Percentiles rank a stretch among this genome's conserved stretches.
phyloP scores from a whole-genome alignment of 306 rosid genomes.

The Vigna mungo region DNA sequence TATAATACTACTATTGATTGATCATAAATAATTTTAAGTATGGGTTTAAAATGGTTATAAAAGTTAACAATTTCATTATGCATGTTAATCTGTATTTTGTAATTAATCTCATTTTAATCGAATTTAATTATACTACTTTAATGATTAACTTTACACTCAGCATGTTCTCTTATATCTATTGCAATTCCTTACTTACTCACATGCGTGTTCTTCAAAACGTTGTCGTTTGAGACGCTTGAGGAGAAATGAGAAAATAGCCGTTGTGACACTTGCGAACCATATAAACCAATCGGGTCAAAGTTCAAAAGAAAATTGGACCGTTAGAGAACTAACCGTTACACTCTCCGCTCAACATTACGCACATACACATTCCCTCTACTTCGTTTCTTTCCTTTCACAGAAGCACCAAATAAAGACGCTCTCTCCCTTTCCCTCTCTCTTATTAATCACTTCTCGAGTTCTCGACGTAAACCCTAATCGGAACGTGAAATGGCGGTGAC shows the following conservation, averaged over 20 bases:
- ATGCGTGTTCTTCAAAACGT: background rate
- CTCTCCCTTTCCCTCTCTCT: background rate
- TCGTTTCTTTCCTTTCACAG: background rate
- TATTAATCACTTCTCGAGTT: background rate
- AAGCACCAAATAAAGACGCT: background rate
- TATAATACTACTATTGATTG: background rate
- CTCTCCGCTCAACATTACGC: slow-evolving; percentile 31
- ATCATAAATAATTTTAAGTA: background rate
- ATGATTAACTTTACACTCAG: background rate
- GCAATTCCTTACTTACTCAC: background rate
- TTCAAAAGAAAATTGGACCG: slow-evolving; percentile 52
- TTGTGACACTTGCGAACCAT: background rate
- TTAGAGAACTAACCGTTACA: slow-evolving; percentile 54
- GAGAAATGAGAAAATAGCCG: slow-evolving; percentile 17
- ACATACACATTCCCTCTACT: slow-evolving; percentile 1
- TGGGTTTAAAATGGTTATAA: background rate
- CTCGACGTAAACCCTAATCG: slow-evolving; percentile 12
- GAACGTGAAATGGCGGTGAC: slow-evolving; percentile 49
- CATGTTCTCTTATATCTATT: background rate
- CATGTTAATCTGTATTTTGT: background rate
- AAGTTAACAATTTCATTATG: background rate
- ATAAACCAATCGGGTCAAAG: background rate
- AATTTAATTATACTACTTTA: background rate
- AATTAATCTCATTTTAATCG: background rate
- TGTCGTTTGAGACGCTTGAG: background rate